phyloP scores from a whole-genome alignment of 2,329 filamentous ascomycete species.

The Acephala macrosclerotiorum region DNA sequence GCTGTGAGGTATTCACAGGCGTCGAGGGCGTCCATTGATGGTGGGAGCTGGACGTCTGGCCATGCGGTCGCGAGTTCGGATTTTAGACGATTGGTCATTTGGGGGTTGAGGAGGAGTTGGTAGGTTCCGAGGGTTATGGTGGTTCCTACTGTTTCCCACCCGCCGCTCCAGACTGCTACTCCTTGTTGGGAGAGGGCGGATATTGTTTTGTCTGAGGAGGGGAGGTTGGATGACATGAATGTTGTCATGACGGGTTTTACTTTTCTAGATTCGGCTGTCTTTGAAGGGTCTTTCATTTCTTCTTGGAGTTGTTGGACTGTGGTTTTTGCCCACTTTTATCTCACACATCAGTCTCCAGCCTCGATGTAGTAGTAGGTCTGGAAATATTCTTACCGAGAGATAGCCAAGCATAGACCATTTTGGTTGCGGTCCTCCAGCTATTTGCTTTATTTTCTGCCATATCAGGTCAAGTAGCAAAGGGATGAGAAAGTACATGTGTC shows the following conservation, averaged over 20 bases:
- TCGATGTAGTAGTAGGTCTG: not conserved
- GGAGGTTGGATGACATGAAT: constrained; percentile 2
- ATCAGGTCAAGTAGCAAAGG: constrained; percentile 7
- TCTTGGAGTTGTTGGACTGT: not conserved
- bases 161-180: constrained; percentile 9
- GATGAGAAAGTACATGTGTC: constrained; percentile 8
- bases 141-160: constrained; percentile 10
- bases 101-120: not conserved
- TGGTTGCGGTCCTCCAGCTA: constrained; percentile 3
- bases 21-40: constrained; percentile 12
- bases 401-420: constrained; percentile 16
- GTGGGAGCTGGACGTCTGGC: not conserved
- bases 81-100: not conserved
- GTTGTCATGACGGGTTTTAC: constrained; percentile 12
- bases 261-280: not conserved
- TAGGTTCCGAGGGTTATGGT: constrained; percentile 11
- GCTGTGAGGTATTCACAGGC: constrained; percentile 1
- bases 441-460: constrained; percentile 13
- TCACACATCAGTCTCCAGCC: not conserved
- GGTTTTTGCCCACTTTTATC: not conserved
- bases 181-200: constrained; percentile 5
- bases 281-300: constrained; percentile 4
- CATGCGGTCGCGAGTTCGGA: constrained; percentile 8
- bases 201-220: not conserved
- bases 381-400: not conserved